phyloP scores from a whole-genome alignment of 1,284 basidiomycete genomes.

The Rhodotorula sp. region DNA sequence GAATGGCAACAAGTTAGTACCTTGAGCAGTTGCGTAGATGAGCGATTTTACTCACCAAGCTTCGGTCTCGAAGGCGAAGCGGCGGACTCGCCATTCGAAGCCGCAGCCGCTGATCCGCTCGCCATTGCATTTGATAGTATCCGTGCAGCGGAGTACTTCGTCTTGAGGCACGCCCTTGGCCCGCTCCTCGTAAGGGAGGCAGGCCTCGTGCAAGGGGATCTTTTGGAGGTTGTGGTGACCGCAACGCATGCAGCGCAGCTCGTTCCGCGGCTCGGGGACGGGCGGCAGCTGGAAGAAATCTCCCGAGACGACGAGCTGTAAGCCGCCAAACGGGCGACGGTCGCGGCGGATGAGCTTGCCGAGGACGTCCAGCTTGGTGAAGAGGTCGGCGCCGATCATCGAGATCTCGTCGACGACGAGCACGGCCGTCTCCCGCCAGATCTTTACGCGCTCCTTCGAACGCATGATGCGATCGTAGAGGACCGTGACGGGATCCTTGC shows the following conservation, averaged over 20 bases:
- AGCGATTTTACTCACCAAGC: conserved; percentile 19
- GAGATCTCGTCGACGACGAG: conserved; percentile 40
- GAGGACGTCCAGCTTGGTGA: conserved; percentile 32
- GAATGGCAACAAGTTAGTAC: too few relatives aligned
- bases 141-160: conserved; percentile 22
- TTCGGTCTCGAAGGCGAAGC: conserved; percentile 38
- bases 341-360: conserved; percentile 33
- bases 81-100: conserved; percentile 14
- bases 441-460: conserved; percentile 7
- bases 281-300: conserved; percentile 41
- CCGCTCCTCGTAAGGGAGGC: conserved; percentile 26
- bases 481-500: conserved; percentile 22
- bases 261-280: conserved; percentile 23
- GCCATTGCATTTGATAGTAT: neutral
- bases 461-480: conserved; percentile 17
- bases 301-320: conserved; percentile 37
- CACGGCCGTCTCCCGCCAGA: conserved; percentile 20
- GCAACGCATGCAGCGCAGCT: conserved; percentile 29
- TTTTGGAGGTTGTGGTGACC: conserved; percentile 21
- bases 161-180: conserved; percentile 3
- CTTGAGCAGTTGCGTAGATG: too few relatives aligned
- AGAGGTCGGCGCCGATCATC: conserved; percentile 32
- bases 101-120: conserved; percentile 20
- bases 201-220: conserved; percentile 16
- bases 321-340: conserved; percentile 32